phyloP scores from a whole-genome alignment of 257 asterid genomes.

The Scutellaria barbata region DNA sequence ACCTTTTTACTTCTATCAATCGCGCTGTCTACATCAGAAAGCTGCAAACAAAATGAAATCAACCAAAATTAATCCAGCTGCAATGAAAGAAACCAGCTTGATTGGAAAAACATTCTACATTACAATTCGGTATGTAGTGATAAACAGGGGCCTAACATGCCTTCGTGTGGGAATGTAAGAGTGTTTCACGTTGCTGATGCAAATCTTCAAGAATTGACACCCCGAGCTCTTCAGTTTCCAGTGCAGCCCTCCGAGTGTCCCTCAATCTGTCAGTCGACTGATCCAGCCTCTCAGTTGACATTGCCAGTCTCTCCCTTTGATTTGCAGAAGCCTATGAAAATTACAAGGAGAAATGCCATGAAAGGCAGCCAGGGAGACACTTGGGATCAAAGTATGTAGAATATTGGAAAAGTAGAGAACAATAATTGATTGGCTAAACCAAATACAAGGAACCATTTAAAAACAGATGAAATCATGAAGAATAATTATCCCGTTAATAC shows the following conservation, averaged over 20 bases:
- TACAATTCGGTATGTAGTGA: background rate
- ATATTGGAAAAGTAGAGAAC: constrained; percentile 18
- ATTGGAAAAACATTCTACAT: constrained; percentile 1
- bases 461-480: constrained; percentile 22
- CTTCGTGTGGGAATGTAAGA: constrained; percentile 80
- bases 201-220: constrained; percentile 86
- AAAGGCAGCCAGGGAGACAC: background rate
- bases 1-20: constrained; percentile 89
- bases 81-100: background rate
- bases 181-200: constrained; percentile 93
- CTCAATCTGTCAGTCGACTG: constrained; percentile 77
- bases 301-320: constrained; percentile 78
- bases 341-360: constrained; percentile 4
- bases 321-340: constrained; percentile 68
- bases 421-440: constrained; percentile 14
- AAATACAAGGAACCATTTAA: constrained; percentile 22
- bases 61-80: background rate
- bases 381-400: background rate
- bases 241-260: constrained; percentile 79
- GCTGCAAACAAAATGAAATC: constrained; percentile 53
- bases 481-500: background rate
- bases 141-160: constrained; percentile 43
- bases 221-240: constrained; percentile 94
- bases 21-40: constrained; percentile 90
- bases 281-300: constrained; percentile 87